phyloP scores from a whole-genome alignment of 257 asterid genomes.

The Gynochthodes officinalis region DNA sequence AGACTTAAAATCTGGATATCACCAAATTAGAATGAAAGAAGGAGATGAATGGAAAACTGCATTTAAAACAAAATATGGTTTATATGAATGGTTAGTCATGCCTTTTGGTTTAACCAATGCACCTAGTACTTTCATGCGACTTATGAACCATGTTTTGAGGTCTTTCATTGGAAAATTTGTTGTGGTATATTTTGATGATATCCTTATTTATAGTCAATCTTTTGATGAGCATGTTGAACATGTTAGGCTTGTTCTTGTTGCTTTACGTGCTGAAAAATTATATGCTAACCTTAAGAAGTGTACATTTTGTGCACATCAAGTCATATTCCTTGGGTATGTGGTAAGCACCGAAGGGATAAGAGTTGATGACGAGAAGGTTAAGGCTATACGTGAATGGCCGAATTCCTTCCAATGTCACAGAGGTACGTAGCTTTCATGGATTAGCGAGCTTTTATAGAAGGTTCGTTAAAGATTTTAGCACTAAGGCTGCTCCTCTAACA shows the following conservation, averaged over 20 bases:
- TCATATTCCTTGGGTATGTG: neutral
- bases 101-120: no score
- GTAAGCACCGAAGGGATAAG: neutral
- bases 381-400: neutral
- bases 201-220: no score
- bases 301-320: neutral
- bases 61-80: neutral
- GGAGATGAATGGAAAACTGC: neutral
- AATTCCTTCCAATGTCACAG: no score
- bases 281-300: neutral
- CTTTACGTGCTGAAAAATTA: no score
- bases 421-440: no score
- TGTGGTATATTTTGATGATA: no score
- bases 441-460: neutral
- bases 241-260: no score
- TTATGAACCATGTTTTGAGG: no score
- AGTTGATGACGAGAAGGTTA: neutral
- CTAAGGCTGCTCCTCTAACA: neutral
- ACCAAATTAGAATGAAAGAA: neutral
- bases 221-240: no score
- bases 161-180: no score
- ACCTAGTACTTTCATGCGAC: no score
- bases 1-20: neutral
- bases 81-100: neutral
- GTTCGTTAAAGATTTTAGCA: neutral